Conservation (phyloP, 306 rosid genomes). For the Cucurbita maxima region DNA sequence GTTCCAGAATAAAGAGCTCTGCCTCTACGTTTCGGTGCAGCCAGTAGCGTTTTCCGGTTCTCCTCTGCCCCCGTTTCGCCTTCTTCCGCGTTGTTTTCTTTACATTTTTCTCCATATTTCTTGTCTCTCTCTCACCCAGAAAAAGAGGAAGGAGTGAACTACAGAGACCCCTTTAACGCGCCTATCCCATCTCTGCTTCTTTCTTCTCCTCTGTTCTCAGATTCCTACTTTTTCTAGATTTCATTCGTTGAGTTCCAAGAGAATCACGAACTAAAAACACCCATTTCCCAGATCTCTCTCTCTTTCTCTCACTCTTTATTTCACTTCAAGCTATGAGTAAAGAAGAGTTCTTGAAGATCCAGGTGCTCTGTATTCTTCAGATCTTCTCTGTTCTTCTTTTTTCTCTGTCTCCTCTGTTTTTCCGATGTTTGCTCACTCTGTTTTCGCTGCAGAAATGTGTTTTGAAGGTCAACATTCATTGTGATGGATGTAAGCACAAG, state of each 20-base stretch:
- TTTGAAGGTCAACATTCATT: conserved; percentile 91
- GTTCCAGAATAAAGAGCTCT: neutral
- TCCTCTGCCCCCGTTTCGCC: neutral
- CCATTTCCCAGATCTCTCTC: conserved; percentile 24
- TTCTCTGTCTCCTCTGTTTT: neutral
- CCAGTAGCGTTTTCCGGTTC: neutral
- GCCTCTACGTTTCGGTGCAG: neutral
- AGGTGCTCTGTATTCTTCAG: conserved; percentile 33
- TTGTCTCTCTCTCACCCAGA: neutral
- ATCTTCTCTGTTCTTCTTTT: neutral
- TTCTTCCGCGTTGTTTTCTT: neutral
- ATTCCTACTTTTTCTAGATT: conserved; percentile 13
- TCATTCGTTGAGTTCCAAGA: conserved; percentile 14
- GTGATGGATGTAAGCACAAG: conserved; percentile 89
- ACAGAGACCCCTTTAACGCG: neutral
- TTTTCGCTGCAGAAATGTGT: conserved; percentile 50
- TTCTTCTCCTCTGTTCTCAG: neutral
- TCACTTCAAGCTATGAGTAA: conserved; percentile 39
- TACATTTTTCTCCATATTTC: neutral
- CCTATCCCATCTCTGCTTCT: neutral
- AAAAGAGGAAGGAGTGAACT: neutral
- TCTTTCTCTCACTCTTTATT: neutral
- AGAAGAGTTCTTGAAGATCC: conserved; percentile 81
- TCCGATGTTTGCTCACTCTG: neutral
- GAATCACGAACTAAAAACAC: neutral